These are phyloP conservation scores for Ormosia emarginata DNA, from an alignment of 306 rosid genomes.

Conservation along the genomic window DNA sequence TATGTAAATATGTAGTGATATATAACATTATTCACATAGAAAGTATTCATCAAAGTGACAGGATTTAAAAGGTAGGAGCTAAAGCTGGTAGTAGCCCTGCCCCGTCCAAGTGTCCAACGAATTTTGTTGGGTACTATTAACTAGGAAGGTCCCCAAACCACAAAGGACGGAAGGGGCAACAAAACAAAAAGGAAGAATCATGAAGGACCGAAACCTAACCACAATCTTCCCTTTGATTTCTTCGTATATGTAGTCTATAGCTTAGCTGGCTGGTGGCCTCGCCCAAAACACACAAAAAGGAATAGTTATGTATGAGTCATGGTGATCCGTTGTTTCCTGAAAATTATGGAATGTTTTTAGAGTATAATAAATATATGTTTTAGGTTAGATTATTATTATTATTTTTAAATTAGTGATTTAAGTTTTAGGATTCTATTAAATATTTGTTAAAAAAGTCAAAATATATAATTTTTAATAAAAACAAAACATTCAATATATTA, in stretches of 20 bases:
- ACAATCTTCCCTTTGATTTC: constrained; percentile 1
- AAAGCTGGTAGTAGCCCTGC: neutral
- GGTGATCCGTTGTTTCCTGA: neutral
- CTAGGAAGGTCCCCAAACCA: neutral
- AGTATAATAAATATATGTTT: too few relatives aligned
- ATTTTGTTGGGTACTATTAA: constrained; percentile 3
- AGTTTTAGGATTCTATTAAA: too few relatives aligned
- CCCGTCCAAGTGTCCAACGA: neutral
- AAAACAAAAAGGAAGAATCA: constrained; percentile 31
- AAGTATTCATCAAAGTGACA: too few relatives aligned
- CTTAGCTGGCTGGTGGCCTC: constrained; percentile 26
- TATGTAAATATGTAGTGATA: too few relatives aligned
- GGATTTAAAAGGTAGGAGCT: neutral
- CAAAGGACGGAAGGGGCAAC: neutral
- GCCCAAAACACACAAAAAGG: neutral
- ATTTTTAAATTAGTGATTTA: too few relatives aligned
- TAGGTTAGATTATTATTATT: too few relatives aligned
- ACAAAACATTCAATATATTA: too few relatives aligned
- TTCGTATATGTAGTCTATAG: neutral
- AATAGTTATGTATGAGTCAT: neutral
- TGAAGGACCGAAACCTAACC: constrained; percentile 12
- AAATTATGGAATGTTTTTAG: too few relatives aligned
- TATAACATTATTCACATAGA: too few relatives aligned
- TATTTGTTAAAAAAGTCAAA: too few relatives aligned
- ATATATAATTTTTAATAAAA: too few relatives aligned